phyloP scores from a whole-genome alignment of 164 flowering plant species.

The Vitis vinifera region DNA sequence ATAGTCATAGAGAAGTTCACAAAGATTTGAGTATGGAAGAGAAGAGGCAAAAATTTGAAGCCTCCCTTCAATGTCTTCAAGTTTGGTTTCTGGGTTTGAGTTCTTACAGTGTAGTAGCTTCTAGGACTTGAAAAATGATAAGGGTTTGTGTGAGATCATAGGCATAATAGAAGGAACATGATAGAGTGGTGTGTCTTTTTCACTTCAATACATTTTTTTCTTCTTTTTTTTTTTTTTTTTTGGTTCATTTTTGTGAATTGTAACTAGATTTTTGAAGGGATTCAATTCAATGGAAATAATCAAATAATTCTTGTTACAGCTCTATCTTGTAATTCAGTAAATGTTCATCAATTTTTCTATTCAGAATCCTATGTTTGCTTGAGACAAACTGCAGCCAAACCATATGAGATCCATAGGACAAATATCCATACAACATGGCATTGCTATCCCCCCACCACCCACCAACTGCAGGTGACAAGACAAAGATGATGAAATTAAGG shows the following conservation, averaged over 20 bases:
- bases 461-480: too few species aligned
- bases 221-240: neutral
- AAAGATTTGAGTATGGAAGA: neutral
- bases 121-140: neutral
- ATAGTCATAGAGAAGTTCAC: neutral
- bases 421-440: too few species aligned
- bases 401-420: too few species aligned
- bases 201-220: neutral
- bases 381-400: neutral
- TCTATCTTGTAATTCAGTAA: neutral
- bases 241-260: constrained; percentile 9
- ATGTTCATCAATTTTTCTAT: neutral
- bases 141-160: constrained; percentile 5
- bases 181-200: constrained; percentile 9
- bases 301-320: neutral
- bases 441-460: too few species aligned
- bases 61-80: neutral
- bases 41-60: neutral
- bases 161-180: neutral
- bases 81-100: neutral
- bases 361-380: neutral
- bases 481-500: too few species aligned
- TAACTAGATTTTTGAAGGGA: constrained; percentile 15
- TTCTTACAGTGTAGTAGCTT: neutral
- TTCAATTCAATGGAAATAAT: constrained; percentile 9